Evolutionary conservation across 257 asterid species (phyloP).

Genomic region (Nicotiana benthamiana): DNA sequence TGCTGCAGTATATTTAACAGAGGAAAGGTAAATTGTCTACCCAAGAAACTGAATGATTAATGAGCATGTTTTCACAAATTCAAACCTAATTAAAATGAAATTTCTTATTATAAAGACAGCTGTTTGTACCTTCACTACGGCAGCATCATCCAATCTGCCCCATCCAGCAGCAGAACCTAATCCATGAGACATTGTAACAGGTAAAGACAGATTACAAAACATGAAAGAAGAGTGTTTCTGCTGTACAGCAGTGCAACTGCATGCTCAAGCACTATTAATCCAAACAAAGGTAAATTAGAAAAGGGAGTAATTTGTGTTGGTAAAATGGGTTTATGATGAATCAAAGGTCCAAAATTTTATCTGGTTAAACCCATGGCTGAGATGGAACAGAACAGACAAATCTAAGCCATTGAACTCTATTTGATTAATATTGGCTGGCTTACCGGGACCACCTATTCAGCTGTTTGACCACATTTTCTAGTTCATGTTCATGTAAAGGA

Average conservation of each 20-base stretch:
- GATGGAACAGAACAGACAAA: background rate
- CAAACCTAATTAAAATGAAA: background rate
- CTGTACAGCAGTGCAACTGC: background rate
- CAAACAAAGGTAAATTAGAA: background rate
- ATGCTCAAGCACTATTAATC: background rate
- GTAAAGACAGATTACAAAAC: background rate
- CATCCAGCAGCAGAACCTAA: slow-evolving; percentile 99
- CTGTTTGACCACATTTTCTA: background rate
- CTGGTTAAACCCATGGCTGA: slow-evolving; percentile 5
- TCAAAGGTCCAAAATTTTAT: background rate
- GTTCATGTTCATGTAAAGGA: background rate
- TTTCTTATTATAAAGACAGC: slow-evolving; percentile 1
- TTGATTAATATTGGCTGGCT: background rate
- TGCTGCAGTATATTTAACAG: background rate
- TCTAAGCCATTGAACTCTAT: background rate
- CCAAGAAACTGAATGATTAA: background rate
- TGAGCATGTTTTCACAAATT: background rate
- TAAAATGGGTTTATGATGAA: background rate
- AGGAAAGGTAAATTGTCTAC: background rate
- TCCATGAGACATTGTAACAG: slow-evolving; percentile 13
- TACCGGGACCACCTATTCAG: background rate
- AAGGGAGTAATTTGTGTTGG: background rate
- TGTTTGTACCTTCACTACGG: slow-evolving; percentile 77
- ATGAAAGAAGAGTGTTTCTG: background rate
- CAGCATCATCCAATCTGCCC: slow-evolving; percentile 94